Base-by-base conservation (phyloP, 352 stramenopile species). In the Elongisporangium anandrum region DNA sequence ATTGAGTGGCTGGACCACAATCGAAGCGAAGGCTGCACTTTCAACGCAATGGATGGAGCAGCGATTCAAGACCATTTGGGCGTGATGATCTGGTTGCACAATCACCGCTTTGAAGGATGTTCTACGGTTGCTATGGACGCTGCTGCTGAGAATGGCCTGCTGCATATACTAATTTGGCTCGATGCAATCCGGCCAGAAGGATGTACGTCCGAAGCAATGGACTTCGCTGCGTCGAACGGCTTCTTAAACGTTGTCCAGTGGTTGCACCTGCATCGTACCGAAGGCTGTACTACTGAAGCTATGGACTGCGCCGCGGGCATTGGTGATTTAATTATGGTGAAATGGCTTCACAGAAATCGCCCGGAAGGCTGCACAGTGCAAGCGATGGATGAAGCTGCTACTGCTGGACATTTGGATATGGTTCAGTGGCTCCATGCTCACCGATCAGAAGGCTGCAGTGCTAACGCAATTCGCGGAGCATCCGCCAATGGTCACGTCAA, bases 1-100 rank as follows among this genome's bases (percentile, higher is more conserved):
- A 64, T 87, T 24, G 50, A 72, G 29, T 87, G 75, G 75, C 63
- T 89, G 1, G 70, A 87, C 23, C 53, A 52, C 20, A 59, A 84
- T 39, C 67, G 72, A 47, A 58, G 9, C 0, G 69, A 79, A 60
- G 56, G 61, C 3, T 68, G 61, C 48, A 68, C 60, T 1, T 48
- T 54, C 9, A 50, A 38, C 38, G 64, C 64, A 19, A 71, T 71
- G 56, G 54, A 71, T 23, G 53, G 57, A 48, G 60, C 64, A 21
- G 60, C 64, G 19, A 54, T 57, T 2, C 64, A 65, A 21, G 59
- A 61, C 17, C 64, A 71, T 34, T 53, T 77, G 16, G 59, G 59
- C 0, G 41, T 71, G 3, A 53, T 65, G n/a, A 39, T 65, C 38
- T 69, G 65, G 65, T 61, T 72, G 1, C 57, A 69, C 22, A 17